Evolutionary conservation across 768 basidiomycete species (phyloP), one percentile per base, ranked within the genome.

Genomic region (Boletellus emodensis): DNA sequence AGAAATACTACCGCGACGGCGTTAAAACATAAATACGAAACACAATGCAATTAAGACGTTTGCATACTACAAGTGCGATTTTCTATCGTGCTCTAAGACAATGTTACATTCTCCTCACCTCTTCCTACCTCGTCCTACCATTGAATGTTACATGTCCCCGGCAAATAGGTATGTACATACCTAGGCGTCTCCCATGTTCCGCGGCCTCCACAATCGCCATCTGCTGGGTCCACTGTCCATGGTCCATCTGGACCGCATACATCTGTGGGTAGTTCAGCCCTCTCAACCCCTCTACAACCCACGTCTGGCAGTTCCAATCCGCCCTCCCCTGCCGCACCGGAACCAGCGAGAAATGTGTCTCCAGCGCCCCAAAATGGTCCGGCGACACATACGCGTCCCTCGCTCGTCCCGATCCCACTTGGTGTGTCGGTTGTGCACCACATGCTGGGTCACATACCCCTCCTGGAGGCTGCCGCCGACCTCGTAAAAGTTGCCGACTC

Each of bases 401-500:
- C 40, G n/a, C 12, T 61, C 60, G 20, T 53, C 42, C 26, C 30
- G 30, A 11, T 56, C 39, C 60, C 57, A 61, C 38, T 30, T 44
- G 3, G 14, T 0, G 30, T 62, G 61, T 2, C 51, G 61, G 5
- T 36, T 42, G 54, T 61, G 26, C 8, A 60, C 39, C 5, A 60
- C 4, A 2, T 62, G 42, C 36, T 62, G 60, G 0, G 44, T 44
- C 7, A 53, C 32, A 38, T 62, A 62, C 0, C 61, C 54, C 0
- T 33, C 22, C 30, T 46, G 47, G 0, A 57, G 51, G 11, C 46
- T 47, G 9, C 55, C 55, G 0, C 43, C 54, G 30, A 62, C 40
- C 28, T 56, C 60, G 45, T 61, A 61, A 32, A 18, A 61, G 47
- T 61, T 61, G 9, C 60, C 60, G 5, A 62, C 39, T 0, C 57